A percentile compares a stretch with the other conserved stretches of the same genome.
These are phyloP conservation scores for Tetramitus jugosus DNA, from an alignment of 208 protist genomes.

Conservation along the genomic window DNA sequence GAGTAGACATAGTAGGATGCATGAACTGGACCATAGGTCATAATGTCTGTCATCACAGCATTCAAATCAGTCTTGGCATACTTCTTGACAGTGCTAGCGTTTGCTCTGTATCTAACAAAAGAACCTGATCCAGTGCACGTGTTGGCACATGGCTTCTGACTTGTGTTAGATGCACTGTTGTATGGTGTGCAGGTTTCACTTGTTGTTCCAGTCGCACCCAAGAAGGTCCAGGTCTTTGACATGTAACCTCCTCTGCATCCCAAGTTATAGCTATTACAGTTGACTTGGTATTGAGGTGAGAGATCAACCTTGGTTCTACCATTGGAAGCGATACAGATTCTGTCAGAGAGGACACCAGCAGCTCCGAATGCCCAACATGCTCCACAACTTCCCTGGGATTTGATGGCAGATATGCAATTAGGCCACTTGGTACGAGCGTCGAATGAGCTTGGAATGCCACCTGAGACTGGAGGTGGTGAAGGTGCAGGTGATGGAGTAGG, in stretches of 20 bases:
- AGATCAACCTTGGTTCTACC: too few species aligned
- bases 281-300: too few species aligned
- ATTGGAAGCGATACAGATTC: conserved; percentile 79
- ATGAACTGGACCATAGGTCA: conserved; percentile 70
- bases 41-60: conserved; percentile 46
- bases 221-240: too few species aligned
- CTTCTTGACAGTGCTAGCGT: neutral
- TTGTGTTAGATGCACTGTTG: neutral
- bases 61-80: too few species aligned
- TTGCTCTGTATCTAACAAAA: neutral
- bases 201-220: neutral
- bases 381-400: too few species aligned
- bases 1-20: too few species aligned
- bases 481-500: too few species aligned
- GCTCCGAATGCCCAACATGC: conserved; percentile 80
- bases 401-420: neutral
- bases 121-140: neutral
- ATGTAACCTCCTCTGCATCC: too few species aligned
- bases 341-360: conserved; percentile 63
- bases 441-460: neutral
- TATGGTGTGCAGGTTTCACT: conserved; percentile 35
- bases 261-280: too few species aligned
- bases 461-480: too few species aligned
- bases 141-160: conserved; percentile 43
- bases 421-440: conserved; percentile 4